These are phyloP conservation scores for Fallopia convolvulus DNA, from an alignment of 148 eudicot species.

Conservation along the genomic window DNA sequence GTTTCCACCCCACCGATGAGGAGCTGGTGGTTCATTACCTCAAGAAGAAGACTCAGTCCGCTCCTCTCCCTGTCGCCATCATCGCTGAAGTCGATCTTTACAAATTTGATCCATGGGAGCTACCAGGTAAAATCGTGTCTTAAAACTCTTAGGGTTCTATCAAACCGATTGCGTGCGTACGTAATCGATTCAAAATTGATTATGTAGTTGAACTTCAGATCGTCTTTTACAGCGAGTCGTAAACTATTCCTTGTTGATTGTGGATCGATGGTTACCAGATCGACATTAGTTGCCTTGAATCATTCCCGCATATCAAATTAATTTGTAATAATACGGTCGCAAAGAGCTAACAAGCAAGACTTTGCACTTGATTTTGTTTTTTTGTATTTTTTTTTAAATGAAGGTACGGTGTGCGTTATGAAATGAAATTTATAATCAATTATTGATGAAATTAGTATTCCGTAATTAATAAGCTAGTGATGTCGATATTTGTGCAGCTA, in stretches of 20 bases:
- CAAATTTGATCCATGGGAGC: conserved; percentile 54
- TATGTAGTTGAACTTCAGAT: neutral
- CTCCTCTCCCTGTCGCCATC: conserved; percentile 39
- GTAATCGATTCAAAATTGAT: neutral
- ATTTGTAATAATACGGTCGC: neutral
- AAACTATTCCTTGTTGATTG: neutral
- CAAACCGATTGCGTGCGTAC: neutral
- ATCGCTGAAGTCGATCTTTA: conserved; percentile 49
- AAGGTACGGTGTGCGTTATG: neutral
- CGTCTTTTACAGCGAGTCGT: neutral
- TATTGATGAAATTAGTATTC: neutral
- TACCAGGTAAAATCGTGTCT: conserved; percentile 26
- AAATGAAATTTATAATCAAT: neutral
- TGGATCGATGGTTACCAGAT: neutral
- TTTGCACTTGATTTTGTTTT: neutral
- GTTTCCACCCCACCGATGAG: conserved; percentile 52
- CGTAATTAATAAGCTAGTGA: neutral
- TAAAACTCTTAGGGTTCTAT: neutral
- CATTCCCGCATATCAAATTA: neutral
- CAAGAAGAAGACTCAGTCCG: conserved; percentile 34
- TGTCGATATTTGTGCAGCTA: conserved; percentile 22
- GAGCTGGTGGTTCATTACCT: conserved; percentile 50
- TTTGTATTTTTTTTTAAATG: neutral
- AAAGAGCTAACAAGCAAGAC: neutral
- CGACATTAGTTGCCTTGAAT: neutral